phyloP scores from a whole-genome alignment of 352 stramenopile species.

The Globisporangium polare region DNA sequence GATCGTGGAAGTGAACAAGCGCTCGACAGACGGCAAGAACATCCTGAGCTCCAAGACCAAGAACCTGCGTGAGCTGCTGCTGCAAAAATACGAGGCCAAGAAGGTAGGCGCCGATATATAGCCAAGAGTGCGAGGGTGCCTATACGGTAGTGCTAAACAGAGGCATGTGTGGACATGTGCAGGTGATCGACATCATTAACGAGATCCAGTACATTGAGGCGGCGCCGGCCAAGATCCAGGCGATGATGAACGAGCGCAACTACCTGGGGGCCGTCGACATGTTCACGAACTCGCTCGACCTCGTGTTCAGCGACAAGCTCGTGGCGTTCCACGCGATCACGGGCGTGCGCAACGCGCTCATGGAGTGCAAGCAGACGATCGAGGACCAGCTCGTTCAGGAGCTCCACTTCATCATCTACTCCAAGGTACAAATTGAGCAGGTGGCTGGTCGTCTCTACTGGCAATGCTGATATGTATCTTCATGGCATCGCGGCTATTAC shows the following conservation, averaged over 20 bases:
- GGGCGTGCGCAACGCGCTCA: constrained; percentile 66
- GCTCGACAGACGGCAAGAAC: constrained; percentile 67
- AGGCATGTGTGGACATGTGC: too few species aligned
- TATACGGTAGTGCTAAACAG: too few species aligned
- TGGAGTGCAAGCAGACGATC: constrained; percentile 85
- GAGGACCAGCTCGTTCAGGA: constrained; percentile 74
- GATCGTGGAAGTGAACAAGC: constrained; percentile 63
- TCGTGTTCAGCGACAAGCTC: constrained; percentile 79
- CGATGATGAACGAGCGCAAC: constrained; percentile 46
- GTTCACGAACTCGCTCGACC: constrained; percentile 69
- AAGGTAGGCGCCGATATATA: too few species aligned
- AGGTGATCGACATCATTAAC: constrained; percentile 80
- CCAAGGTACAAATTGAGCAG: constrained; percentile 34
- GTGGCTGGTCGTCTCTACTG: too few species aligned
- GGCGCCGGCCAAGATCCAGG: constrained; percentile 59
- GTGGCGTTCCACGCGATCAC: constrained; percentile 77
- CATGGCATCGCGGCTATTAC: too few species aligned
- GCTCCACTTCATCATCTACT: constrained; percentile 68
- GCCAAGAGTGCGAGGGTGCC: too few species aligned
- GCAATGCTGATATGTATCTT: too few species aligned
- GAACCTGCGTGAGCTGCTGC: constrained; percentile 70
- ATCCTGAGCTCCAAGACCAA: constrained; percentile 84
- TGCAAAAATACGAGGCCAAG: constrained; percentile 81
- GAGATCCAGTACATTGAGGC: constrained; percentile 82
- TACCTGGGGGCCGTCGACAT: constrained; percentile 64